phyloP scores from a whole-genome alignment of 305 asterid genomes.

The Stenogyne calaminthoides region DNA sequence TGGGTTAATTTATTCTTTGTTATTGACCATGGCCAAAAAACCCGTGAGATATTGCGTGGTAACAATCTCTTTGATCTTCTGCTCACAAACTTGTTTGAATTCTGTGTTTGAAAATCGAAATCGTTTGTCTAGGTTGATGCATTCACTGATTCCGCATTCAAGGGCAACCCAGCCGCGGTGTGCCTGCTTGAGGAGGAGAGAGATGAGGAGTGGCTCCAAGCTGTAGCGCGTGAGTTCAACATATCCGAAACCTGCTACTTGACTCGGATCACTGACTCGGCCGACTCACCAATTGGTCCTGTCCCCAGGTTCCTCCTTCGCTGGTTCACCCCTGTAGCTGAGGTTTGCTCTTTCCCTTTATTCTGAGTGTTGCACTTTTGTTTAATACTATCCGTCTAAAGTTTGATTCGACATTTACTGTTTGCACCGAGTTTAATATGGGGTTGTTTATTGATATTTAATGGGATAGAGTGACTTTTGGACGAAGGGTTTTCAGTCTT shows the following conservation, averaged over 20 bases:
- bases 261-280: constrained; percentile 45
- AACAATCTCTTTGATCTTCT: constrained; percentile 14
- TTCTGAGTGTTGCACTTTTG: neutral
- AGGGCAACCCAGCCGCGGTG: constrained; percentile 92
- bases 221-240: constrained; percentile 87
- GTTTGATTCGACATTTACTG: no score
- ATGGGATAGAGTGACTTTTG: no score
- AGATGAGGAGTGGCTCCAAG: constrained; percentile 75
- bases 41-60: constrained; percentile 77
- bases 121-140: constrained; percentile 68
- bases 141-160: constrained; percentile 74
- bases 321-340: constrained; percentile 91
- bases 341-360: constrained; percentile 46
- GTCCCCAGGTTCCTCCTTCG: constrained; percentile 67
- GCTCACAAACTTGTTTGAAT: neutral
- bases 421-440: no score
- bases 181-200: constrained; percentile 76
- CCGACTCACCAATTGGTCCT: constrained; percentile 24
- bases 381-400: no score
- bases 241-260: constrained; percentile 73
- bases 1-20: neutral
- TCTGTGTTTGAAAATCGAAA: neutral
- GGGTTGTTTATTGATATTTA: no score
- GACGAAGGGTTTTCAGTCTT: no score
- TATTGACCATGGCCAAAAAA: constrained; percentile 53